phyloP scores from a whole-genome alignment of 176 grass and related monocot species.

The Triticum urartu region DNA sequence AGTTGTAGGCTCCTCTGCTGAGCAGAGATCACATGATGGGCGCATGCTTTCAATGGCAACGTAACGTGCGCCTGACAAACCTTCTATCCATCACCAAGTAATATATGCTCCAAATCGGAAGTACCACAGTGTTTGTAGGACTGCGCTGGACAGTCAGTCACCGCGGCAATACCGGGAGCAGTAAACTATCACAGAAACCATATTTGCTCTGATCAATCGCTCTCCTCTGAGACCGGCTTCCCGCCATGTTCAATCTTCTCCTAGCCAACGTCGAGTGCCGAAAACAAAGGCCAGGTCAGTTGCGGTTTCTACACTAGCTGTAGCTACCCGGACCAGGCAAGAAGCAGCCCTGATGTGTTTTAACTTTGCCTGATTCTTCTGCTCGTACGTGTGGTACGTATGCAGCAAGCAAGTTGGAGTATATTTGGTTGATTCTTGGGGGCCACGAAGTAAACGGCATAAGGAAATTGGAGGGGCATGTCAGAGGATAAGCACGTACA shows the following conservation, averaged over 20 bases:
- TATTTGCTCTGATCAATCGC: neutral
- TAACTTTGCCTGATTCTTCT: neutral
- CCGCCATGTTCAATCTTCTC: neutral
- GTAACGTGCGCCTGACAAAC: neutral
- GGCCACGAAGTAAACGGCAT: neutral
- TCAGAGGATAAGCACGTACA: too few relatives aligned
- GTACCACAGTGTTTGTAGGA: neutral
- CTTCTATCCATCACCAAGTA: neutral
- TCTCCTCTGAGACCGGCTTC: neutral
- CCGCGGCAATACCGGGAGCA: neutral
- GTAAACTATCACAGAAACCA: neutral
- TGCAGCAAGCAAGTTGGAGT: slow-evolving; percentile 22
- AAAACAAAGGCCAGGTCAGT: neutral
- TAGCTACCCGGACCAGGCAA: neutral
- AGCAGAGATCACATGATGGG: neutral
- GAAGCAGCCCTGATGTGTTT: slow-evolving; percentile 6
- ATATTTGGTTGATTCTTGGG: slow-evolving; percentile 38
- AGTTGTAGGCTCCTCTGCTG: neutral
- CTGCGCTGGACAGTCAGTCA: neutral
- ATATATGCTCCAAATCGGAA: neutral
- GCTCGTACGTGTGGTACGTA: neutral
- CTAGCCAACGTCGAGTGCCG: neutral
- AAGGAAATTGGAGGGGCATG: neutral
- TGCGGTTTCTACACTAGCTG: neutral
- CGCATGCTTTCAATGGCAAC: neutral